Evolutionary conservation across 352 stramenopile genomes (phyloP).

Genomic region (Phytopythium chamaehyphon): DNA sequence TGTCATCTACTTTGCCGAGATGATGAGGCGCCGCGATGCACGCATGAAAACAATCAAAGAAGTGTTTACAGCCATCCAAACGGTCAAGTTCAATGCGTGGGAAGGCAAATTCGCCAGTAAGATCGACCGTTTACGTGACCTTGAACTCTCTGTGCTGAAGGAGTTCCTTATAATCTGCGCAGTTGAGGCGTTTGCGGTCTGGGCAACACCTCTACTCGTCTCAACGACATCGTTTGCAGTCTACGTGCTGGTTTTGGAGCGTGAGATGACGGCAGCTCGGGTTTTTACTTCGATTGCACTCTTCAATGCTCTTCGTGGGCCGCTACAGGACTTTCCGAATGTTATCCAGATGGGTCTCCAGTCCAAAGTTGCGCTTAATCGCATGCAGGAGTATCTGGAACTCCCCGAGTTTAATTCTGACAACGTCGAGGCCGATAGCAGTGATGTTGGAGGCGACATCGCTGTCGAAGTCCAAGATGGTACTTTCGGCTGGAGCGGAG

Average conservation of each 20-base stretch:
- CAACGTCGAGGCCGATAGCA: too few relatives aligned
- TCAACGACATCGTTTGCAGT: constrained; percentile 45
- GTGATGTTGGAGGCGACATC: too few relatives aligned
- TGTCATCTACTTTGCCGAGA: constrained; percentile 48
- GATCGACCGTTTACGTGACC: constrained; percentile 53
- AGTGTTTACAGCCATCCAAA: constrained; percentile 89
- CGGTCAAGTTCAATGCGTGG: constrained; percentile 95
- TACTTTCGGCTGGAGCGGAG: constrained; percentile 30
- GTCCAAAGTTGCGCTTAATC: constrained; percentile 28
- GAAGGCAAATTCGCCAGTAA: constrained; percentile 82
- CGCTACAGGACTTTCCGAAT: constrained; percentile 16
- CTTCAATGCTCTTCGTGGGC: constrained; percentile 13
- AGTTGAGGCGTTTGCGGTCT: constrained; percentile 49
- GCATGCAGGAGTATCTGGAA: constrained; percentile 31
- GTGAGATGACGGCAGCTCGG: constrained; percentile 36
- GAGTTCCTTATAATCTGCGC: constrained; percentile 35
- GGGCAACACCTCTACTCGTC: constrained; percentile 37
- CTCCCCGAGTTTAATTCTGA: constrained; percentile 19
- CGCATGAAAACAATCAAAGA: constrained; percentile 91
- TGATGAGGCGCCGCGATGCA: constrained; percentile 86
- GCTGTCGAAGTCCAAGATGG: too few relatives aligned
- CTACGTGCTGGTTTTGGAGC: constrained; percentile 25
- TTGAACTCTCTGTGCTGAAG: constrained; percentile 87
- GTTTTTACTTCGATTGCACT: constrained; percentile 32
- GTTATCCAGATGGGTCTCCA: constrained; percentile 39